A percentile compares a stretch with the other conserved stretches of the same genome.
phyloP scores from a whole-genome alignment of 2,329 filamentous ascomycete genomes.

The Monosporascus sp. region DNA sequence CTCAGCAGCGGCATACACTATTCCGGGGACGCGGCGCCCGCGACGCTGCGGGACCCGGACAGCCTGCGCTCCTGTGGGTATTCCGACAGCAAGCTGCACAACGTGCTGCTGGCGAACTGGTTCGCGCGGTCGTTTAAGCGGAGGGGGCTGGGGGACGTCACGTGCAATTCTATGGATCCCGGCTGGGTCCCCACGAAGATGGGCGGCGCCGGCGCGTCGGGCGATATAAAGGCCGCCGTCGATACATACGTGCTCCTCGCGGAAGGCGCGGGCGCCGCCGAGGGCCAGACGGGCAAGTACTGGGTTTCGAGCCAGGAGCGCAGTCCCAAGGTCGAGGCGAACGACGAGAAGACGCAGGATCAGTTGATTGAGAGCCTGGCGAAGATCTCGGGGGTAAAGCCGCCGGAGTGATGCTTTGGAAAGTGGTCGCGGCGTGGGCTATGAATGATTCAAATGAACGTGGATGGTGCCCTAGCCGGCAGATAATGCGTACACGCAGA shows the following conservation, averaged over 20 bases:
- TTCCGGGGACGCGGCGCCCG: constrained; percentile 34
- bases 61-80: constrained; percentile 33
- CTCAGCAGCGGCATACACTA: constrained; percentile 46
- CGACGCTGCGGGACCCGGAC: constrained; percentile 34
- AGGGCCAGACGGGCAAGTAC: constrained; percentile 30
- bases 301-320: constrained; percentile 29
- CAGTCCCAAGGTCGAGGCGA: constrained; percentile 21
- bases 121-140: constrained; percentile 41
- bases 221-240: constrained; percentile 39
- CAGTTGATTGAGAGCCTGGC: constrained; percentile 31
- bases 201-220: constrained; percentile 42
- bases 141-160: constrained; percentile 20
- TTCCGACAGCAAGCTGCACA: constrained; percentile 50
- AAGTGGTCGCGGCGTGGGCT: too few species aligned
- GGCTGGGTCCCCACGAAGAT: constrained; percentile 52
- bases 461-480: not conserved
- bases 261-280: constrained; percentile 27
- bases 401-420: not conserved
- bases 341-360: constrained; percentile 37
- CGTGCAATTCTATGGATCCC: constrained; percentile 43
- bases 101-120: constrained; percentile 48
- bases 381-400: constrained; percentile 13
- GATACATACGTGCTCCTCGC: constrained; percentile 42
- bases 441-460: not conserved
- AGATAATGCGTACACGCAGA: too few species aligned